Evolutionary conservation across 306 rosid species (phyloP), one percentile per base, ranked within the genome.

Genomic region (Cucurbita argyrosperma): DNA sequence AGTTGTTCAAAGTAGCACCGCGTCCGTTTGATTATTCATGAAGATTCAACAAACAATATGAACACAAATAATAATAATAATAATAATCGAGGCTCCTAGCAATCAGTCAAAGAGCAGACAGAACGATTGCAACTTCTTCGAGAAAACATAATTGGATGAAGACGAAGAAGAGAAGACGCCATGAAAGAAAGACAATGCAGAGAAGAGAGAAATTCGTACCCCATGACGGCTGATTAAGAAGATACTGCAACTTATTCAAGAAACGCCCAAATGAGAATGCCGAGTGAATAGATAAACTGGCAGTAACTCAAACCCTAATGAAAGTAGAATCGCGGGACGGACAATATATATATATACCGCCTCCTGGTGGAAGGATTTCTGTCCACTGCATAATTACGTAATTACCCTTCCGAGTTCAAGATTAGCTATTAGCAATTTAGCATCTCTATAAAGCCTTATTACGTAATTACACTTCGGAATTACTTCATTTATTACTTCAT

Each of bases 211-310:
- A 7, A 75, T 59, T 35, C 15, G 7, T 74, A 79, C 82, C 82
- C 79, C 79, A 79, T 74, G 70, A 56, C 45, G 15, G 72, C 61
- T 5, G 76, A 67, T 54, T 21, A 50, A 15, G 14, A 18, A 58
- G 47, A 51, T 10, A 26, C 47, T 15, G 39, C 47, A n/a, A 38
- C 76, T 38, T 51, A 63, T 37, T 39, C 39, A 38, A 8, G 59
- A 43, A 39, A 9, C 26, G 50, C 51, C 42, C 6, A 61, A 63
- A 18, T 46, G 0, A 16, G 54, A 19, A 66, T 1, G 42, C 14
- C 14, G 19, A 18, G 14, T 16, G 49, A 7, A 38, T 1, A 8
- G 50, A 19, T 12, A 8, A 49, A 21, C 16, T 23, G 63, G 68
- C 19, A 19, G 19, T 19, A 62, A 37, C 68, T 39, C 49, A 8